Conservation (phyloP, 139 green algal species). For the Tetratostichococcus sp. region DNA sequence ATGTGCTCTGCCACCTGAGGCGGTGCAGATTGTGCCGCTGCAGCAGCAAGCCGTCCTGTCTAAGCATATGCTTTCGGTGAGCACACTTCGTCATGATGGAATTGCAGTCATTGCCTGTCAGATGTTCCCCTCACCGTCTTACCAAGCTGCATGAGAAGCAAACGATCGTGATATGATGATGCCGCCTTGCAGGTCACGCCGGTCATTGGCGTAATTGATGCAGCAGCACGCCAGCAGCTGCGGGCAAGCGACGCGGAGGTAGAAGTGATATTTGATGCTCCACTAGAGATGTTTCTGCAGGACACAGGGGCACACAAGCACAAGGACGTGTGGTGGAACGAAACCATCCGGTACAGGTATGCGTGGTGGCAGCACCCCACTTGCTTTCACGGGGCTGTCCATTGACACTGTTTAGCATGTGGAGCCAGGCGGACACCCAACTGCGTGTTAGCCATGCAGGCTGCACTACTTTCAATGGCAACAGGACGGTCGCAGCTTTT, state of each 20-base stretch:
- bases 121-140: no score
- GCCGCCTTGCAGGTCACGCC: slow-evolving; percentile 42
- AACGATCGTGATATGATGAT: no score
- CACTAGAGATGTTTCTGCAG: slow-evolving; percentile 11
- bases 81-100: no score
- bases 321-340: slow-evolving; percentile 1
- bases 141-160: no score
- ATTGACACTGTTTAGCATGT: slow-evolving; percentile 5
- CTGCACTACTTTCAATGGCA: slow-evolving; percentile 33
- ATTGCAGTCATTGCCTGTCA: no score
- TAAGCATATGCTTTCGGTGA: slow-evolving; percentile 33
- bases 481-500: not conserved
- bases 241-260: slow-evolving; percentile 23
- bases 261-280: slow-evolving; percentile 25
- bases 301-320: not conserved
- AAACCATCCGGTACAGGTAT: not conserved
- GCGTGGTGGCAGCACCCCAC: not conserved
- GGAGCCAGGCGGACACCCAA: not conserved
- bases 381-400: not conserved
- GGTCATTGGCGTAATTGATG: slow-evolving; percentile 32
- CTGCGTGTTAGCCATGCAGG: not conserved
- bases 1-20: slow-evolving; percentile 16
- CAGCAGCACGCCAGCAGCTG: slow-evolving; percentile 12
- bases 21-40: slow-evolving; percentile 14
- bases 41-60: slow-evolving; percentile 34